These are phyloP conservation scores for Botryotinia globosa DNA, from an alignment of 2,329 filamentous ascomycete species.

Conservation along the genomic window DNA sequence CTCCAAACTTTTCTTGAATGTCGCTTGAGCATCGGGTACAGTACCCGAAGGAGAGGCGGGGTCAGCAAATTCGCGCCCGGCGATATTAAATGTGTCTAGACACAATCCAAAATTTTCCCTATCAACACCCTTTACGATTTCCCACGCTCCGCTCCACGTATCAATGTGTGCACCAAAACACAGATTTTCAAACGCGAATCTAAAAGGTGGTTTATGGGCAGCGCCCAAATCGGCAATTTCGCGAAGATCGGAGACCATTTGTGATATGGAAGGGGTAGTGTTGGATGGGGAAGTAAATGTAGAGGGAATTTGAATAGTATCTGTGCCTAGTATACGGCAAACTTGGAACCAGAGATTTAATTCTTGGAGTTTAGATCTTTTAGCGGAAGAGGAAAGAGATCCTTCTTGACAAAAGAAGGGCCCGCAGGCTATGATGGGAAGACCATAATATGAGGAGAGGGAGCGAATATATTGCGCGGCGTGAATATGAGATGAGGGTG, in stretches of 20 bases:
- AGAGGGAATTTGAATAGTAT: slow-evolving; percentile 71
- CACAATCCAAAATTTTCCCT: slow-evolving; percentile 72
- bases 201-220: slow-evolving; percentile 51
- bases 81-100: slow-evolving; percentile 76
- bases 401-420: slow-evolving; percentile 80
- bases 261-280: slow-evolving; percentile 49
- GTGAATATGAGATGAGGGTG: slow-evolving; percentile 46
- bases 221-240: slow-evolving; percentile 67
- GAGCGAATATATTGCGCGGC: slow-evolving; percentile 57
- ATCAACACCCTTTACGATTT: slow-evolving; percentile 62
- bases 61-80: slow-evolving; percentile 68
- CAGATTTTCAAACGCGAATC: slow-evolving; percentile 72
- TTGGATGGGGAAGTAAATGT: slow-evolving; percentile 49
- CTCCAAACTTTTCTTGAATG: slow-evolving; percentile 43
- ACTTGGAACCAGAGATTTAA: slow-evolving; percentile 69
- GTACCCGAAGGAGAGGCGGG: slow-evolving; percentile 47
- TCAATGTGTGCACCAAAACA: slow-evolving; percentile 69
- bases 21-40: slow-evolving; percentile 38
- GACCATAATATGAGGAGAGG: slow-evolving; percentile 54
- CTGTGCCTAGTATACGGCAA: slow-evolving; percentile 61
- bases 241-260: slow-evolving; percentile 61
- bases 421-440: slow-evolving; percentile 55
- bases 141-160: slow-evolving; percentile 71
- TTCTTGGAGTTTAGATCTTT: slow-evolving; percentile 57
- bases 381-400: slow-evolving; percentile 58